Percentiles rank a stretch among this genome's conserved stretches.
Evolutionary conservation across 306 rosid genomes (phyloP).

Genomic region (Elaeagnus macrophylla): DNA sequence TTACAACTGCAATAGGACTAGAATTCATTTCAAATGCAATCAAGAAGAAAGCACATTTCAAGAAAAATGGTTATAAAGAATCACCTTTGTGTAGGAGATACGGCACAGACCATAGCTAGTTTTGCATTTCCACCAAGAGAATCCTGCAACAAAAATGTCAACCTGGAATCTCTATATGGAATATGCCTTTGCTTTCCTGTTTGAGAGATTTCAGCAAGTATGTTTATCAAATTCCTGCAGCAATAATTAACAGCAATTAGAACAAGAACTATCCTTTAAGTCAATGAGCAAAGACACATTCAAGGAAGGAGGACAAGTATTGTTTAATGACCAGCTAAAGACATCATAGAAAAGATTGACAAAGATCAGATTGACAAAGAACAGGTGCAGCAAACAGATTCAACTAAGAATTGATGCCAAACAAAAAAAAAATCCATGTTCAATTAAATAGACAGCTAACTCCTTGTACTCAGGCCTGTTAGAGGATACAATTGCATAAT

Average conservation of each 20-base stretch:
- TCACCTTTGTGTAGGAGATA: slow-evolving; percentile 93
- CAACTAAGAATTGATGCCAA: too few species aligned
- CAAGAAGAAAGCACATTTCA: slow-evolving; percentile 8
- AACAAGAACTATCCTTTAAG: not conserved
- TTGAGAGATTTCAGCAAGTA: slow-evolving; percentile 97
- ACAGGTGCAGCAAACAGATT: too few species aligned
- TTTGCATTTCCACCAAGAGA: slow-evolving; percentile 99
- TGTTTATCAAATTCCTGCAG: slow-evolving; percentile 96
- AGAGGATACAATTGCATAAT: too few species aligned
- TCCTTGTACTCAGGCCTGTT: too few species aligned
- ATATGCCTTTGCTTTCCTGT: slow-evolving; percentile 96
- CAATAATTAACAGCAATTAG: slow-evolving; percentile 13
- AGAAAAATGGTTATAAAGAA: slow-evolving; percentile 9
- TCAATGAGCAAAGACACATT: too few species aligned
- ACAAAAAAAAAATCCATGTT: too few species aligned
- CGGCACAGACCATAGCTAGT: slow-evolving; percentile 97
- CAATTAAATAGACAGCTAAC: too few species aligned
- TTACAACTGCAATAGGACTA: slow-evolving; percentile 56
- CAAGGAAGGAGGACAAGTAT: too few species aligned
- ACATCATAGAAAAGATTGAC: too few species aligned
- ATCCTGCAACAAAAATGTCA: slow-evolving; percentile 94
- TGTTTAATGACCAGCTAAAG: too few species aligned
- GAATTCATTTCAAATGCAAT: slow-evolving; percentile 20
- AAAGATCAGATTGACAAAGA: too few species aligned
- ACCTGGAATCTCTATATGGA: slow-evolving; percentile 93